Percentiles rank a stretch among this genome's conserved stretches.
Conservation (phyloP, 208 protist species). For the Polymyxa betae region DNA sequence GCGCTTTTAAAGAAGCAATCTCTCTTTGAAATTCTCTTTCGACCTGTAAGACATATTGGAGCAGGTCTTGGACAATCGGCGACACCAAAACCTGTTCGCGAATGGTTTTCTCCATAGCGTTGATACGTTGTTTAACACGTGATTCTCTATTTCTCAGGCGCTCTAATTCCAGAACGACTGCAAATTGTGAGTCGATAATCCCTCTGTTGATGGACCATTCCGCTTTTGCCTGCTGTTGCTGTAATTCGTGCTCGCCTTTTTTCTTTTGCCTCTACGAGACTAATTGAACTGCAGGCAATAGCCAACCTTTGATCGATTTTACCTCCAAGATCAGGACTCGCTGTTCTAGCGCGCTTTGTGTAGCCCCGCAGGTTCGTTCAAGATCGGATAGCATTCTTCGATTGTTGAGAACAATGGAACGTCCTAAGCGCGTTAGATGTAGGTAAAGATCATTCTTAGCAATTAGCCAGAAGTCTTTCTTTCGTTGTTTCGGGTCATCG, state of each 20-base stretch:
- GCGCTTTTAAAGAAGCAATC: conserved; percentile 10
- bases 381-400: not conserved
- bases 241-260: not conserved
- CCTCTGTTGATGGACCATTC: conserved; percentile 3
- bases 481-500: no score
- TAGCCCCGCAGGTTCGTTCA: not conserved
- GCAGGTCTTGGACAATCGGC: not conserved
- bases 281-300: not conserved
- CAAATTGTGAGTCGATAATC: conserved; percentile 11
- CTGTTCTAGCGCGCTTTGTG: not conserved
- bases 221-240: not conserved
- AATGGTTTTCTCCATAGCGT: not conserved
- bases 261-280: not conserved
- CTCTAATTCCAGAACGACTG: conserved; percentile 7
- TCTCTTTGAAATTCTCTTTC: conserved; percentile 25
- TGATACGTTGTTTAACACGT: not conserved
- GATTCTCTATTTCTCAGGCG: not conserved
- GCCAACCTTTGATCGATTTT: not conserved
- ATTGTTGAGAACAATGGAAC: not conserved
- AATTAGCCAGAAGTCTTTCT: not conserved
- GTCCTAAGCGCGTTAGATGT: not conserved
- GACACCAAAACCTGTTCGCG: not conserved
- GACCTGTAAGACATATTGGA: not conserved
- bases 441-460: not conserved
- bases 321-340: not conserved